These are phyloP conservation scores for Pythium catenulatum DNA, from an alignment of 352 stramenopile genomes.

Conservation along the genomic window DNA sequence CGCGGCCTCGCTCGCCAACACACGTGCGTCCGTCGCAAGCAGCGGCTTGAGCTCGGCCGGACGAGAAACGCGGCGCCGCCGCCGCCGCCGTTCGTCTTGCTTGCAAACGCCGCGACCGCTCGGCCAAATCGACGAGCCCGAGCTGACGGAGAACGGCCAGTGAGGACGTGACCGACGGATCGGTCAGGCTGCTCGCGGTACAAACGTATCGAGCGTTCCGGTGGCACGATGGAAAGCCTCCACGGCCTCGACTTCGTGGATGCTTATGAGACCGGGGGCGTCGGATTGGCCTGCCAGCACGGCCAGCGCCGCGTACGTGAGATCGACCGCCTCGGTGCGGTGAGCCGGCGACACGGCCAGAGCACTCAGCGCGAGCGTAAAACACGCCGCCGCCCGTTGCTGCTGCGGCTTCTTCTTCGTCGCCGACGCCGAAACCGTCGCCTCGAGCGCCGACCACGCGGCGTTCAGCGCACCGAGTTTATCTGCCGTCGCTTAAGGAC, in stretches of 20 bases:
- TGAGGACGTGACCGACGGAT: no score
- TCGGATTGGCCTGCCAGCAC: no score
- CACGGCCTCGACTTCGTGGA: not conserved
- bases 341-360: not conserved
- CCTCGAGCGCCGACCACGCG: not conserved
- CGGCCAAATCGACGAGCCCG: constrained; percentile 16
- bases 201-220: constrained; percentile 14
- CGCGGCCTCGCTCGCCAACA: constrained; percentile 33
- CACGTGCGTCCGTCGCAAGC: constrained; percentile 41
- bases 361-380: constrained; percentile 31
- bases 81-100: not conserved
- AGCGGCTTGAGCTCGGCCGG: constrained; percentile 65
- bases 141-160: not conserved
- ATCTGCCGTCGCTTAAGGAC: not conserved
- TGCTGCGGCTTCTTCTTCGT: no score
- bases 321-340: not conserved
- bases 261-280: no score
- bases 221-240: constrained; percentile 40
- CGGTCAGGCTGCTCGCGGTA: no score
- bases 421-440: not conserved
- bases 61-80: no score
- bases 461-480: not conserved
- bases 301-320: not conserved
- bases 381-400: not conserved
- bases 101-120: not conserved